A percentile compares a stretch with the other conserved stretches of the same genome.
phyloP scores from a whole-genome alignment of 306 rosid species.

The Notholithocarpus densiflorus region DNA sequence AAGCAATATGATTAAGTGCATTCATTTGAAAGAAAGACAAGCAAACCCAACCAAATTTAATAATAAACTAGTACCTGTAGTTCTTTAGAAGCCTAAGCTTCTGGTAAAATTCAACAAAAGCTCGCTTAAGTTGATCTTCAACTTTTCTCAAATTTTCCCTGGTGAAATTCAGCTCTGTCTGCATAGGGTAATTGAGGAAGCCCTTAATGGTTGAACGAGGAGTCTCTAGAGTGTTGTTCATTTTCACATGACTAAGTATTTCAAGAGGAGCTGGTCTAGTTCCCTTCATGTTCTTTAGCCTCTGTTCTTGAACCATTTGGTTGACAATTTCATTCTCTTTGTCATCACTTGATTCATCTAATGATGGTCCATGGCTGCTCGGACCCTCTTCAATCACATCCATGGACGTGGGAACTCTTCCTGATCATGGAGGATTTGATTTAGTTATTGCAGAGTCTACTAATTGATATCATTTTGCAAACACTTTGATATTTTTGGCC shows the following conservation, averaged over 20 bases:
- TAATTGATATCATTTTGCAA: no score
- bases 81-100: slow-evolving; percentile 68
- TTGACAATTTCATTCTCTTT: background rate
- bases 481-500: no score
- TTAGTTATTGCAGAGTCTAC: background rate
- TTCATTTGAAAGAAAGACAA: background rate
- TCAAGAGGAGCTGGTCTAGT: slow-evolving; percentile 50
- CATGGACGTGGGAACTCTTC: slow-evolving; percentile 34
- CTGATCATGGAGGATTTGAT: slow-evolving; percentile 19
- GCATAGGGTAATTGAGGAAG: slow-evolving; percentile 35
- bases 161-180: slow-evolving; percentile 46
- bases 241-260: slow-evolving; percentile 40
- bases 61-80: slow-evolving; percentile 33
- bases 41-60: background rate
- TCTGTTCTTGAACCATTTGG: slow-evolving; percentile 14
- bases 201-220: slow-evolving; percentile 60
- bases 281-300: background rate
- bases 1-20: background rate
- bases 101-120: slow-evolving; percentile 55
- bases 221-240: slow-evolving; percentile 52
- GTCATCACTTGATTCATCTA: slow-evolving; percentile 18
- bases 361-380: slow-evolving; percentile 24
- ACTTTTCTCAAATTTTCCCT: slow-evolving; percentile 48
- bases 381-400: slow-evolving; percentile 46
- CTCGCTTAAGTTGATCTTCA: slow-evolving; percentile 45